Conservation (phyloP, 73 alveolate species). For the Effrenium voratum region DNA sequence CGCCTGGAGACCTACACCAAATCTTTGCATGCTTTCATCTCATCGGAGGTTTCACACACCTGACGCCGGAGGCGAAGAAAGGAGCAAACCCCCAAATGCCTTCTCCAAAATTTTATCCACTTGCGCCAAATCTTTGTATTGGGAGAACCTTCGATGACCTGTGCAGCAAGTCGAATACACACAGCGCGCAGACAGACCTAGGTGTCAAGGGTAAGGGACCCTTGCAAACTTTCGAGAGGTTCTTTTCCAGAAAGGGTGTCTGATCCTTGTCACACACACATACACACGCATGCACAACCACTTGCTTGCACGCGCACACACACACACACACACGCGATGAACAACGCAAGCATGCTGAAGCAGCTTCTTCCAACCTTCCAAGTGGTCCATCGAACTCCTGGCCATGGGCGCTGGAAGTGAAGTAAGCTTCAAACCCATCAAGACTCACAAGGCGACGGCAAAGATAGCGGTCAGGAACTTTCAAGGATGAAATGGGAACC, state of each 20-base stretch:
- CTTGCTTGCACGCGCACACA: too few relatives aligned
- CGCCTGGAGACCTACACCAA: conserved; percentile 80
- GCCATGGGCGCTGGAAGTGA: neutral
- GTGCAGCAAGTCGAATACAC: too few relatives aligned
- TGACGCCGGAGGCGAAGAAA: neutral
- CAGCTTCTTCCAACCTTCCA: conserved; percentile 67
- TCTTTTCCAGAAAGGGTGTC: too few relatives aligned
- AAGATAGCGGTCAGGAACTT: neutral
- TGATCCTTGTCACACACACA: too few relatives aligned
- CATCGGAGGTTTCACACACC: conserved; percentile 84
- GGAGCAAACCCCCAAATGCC: neutral
- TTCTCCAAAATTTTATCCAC: conserved; percentile 65
- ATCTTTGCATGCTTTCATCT: conserved; percentile 91
- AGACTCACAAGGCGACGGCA: neutral
- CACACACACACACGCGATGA: too few relatives aligned
- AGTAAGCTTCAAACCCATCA: too few relatives aligned
- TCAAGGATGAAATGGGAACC: too few relatives aligned
- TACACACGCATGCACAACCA: too few relatives aligned
- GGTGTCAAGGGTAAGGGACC: too few relatives aligned
- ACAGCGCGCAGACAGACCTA: too few relatives aligned
- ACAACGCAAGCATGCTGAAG: neutral
- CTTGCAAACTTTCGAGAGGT: too few relatives aligned
- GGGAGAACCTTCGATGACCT: conserved; percentile 92
- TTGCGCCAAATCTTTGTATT: conserved; percentile 84
- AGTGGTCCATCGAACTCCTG: conserved; percentile 69